Evolutionary conservation across 805 yeast species (phyloP), one percentile per base, ranked within the genome.

Genomic region (baker's yeast (Saccharomyces cerevisiae)): DNA sequence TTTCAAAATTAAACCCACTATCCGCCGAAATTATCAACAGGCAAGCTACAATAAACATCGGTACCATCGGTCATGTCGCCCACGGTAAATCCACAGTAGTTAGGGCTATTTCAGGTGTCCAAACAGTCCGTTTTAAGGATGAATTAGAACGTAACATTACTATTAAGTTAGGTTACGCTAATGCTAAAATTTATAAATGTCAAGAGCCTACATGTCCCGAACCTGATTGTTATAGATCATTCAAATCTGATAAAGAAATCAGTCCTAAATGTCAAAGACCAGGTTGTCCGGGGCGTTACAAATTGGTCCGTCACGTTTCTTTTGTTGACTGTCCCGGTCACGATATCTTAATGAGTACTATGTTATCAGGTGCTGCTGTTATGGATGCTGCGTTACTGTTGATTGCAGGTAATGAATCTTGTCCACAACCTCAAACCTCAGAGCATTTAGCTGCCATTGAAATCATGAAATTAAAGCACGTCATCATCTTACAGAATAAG

Each of bases 241-340:
- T 87, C 76, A 87, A 92, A 66, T 86, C 96, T 31, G 97, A 89
- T 70, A 92, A 88, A 74, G 99, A 94, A 76, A 88, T 94, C 63
- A 80, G 82, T 69, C 99, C 99, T 62, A 86, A 85, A 69, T 89
- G 97, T 76, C 87, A 85, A 68, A 82, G 89, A 63, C 84, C 85
- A 60, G 96, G 94, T 10, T 89, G 96, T 73, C 72, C 71, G n/a
- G 96, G 96, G 53, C 87, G 96, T 70, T 91, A 90, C 75, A 81
- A 82, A 66, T 80, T 94, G 63, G 83, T 90, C 47, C 89, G 99
- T 75, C 99, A 94, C 71, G 99, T 94, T 52, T 89, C 97, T 10
- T 95, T 95, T 67, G 99, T 95, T 58, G 99, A 94, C 79, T 95
- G 99, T 79, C 99, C 99, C 57, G 99, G 99, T 73, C 99, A 94